phyloP scores from a whole-genome alignment of 2,329 filamentous ascomycete species.

The Ceratocystis cubensis region DNA sequence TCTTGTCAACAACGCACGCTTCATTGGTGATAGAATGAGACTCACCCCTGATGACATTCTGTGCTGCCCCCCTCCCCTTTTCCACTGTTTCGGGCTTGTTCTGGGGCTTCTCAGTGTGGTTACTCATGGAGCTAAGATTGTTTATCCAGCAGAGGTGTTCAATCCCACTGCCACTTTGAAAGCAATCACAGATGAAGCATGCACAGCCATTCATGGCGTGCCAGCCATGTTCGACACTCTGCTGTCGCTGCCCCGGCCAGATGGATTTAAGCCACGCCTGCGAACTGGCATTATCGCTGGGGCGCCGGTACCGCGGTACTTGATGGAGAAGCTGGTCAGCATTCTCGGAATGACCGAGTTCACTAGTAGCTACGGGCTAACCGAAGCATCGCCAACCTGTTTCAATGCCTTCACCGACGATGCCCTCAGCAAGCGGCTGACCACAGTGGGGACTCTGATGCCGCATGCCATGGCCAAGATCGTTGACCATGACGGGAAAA shows the following conservation, averaged over 20 bases:
- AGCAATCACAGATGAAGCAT: conserved; percentile 53
- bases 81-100: conserved; percentile 76
- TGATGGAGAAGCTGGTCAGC: conserved; percentile 61
- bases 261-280: conserved; percentile 38
- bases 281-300: conserved; percentile 71
- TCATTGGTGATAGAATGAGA: conserved; percentile 62
- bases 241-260: conserved; percentile 35
- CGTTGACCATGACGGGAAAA: conserved; percentile 51
- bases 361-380: conserved; percentile 58
- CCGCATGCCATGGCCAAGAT: conserved; percentile 69
- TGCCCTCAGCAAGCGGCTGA: conserved; percentile 50
- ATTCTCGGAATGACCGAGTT: conserved; percentile 66
- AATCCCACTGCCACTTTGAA: conserved; percentile 52
- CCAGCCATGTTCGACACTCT: conserved; percentile 72
- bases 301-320: conserved; percentile 58
- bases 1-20: conserved; percentile 53
- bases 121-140: conserved; percentile 62
- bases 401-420: conserved; percentile 71
- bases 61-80: conserved; percentile 71
- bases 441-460: conserved; percentile 63
- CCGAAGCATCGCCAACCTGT: conserved; percentile 66
- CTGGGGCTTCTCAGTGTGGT: conserved; percentile 60
- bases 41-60: conserved; percentile 54
- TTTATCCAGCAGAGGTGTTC: conserved; percentile 65
- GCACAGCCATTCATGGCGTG: conserved; percentile 67